These are phyloP conservation scores for Cladosporium sp. DNA, from an alignment of 2,329 filamentous ascomycete species.

Conservation along the genomic window DNA sequence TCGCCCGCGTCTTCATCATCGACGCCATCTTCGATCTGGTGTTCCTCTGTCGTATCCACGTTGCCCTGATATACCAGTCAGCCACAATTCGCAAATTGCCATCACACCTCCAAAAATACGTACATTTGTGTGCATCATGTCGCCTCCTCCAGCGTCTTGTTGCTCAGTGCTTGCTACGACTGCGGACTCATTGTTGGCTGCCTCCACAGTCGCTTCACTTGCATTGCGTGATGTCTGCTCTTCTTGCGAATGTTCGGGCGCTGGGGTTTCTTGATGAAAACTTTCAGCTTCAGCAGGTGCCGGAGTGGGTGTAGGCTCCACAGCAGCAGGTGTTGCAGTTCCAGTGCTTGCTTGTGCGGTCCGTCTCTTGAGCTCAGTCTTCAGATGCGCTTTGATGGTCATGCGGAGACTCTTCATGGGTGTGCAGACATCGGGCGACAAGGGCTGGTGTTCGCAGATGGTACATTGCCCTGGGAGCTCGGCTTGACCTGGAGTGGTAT, in stretches of 20 bases:
- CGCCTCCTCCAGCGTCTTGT: background rate
- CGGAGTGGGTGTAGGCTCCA: constrained; percentile 12
- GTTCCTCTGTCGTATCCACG: background rate
- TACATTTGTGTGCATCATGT: background rate
- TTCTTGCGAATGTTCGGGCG: constrained; percentile 12
- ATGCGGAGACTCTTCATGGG: constrained; percentile 87
- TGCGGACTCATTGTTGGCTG: constrained; percentile 35
- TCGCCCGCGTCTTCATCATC: constrained; percentile 20
- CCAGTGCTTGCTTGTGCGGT: constrained; percentile 46
- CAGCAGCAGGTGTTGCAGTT: constrained; percentile 23
- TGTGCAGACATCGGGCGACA: constrained; percentile 81
- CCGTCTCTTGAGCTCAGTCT: constrained; percentile 85
- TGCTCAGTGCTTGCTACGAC: constrained; percentile 7
- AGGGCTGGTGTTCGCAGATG: constrained; percentile 85
- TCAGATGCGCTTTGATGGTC: constrained; percentile 85
- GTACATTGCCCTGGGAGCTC: constrained; percentile 55
- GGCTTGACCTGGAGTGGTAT: constrained; percentile 60
- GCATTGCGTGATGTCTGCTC: constrained; percentile 1
- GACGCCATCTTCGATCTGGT: constrained; percentile 24
- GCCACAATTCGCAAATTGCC: background rate
- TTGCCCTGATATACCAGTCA: background rate
- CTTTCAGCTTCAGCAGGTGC: constrained; percentile 11
- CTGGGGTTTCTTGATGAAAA: constrained; percentile 6
- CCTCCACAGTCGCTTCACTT: constrained; percentile 5
- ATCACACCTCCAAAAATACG: background rate